Base-by-base conservation (phyloP, 352 stramenopile genomes). In the Globisporangium camurandrum region DNA sequence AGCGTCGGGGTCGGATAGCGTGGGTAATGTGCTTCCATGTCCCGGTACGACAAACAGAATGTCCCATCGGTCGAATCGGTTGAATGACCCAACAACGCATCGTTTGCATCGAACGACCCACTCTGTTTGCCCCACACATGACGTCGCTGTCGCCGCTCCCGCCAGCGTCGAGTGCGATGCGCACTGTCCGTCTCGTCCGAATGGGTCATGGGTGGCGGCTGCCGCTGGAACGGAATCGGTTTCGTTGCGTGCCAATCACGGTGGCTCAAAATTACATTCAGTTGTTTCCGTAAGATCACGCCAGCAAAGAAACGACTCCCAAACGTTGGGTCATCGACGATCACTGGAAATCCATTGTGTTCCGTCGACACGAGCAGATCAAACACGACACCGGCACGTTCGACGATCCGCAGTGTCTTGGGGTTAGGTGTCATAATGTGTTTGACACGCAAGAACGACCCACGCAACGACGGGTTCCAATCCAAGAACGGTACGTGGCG, bases 341-440 rank as follows among this genome's bases (percentile, higher is more conserved):
- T 87, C 17, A 95, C 85, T 10, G 85, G 85, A 43, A 94, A 95
- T 4, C 75, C 85, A 31, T 95, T 91, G 71, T 95, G 84, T 40
- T 79, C 83, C 4, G 78, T 93, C 34, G 70, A 82, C 40, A 84
- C 62, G n/a, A 95, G 69, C 33, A 93, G 41, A 51, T 98, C 93
- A 55, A 97, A 98, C 20, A 98, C 94, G n/a, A 97, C 84, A 26
- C 67, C 67, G n/a, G 67, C 69, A 6, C 86, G 78, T 59, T 97
- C 93, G 9, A 98, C 88, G 0, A 89, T 96, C n/a, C 87, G 88
- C 11, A 98, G 59, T 17, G 75, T 96, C 70, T 97, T 97, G 0
- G 95, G 87, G 56, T 97, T 86, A 4, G 88, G 84, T 9, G 75
- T 97, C 94, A 98, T 98, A 48, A 98, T 93, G 71, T 98, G 88